Evolutionary conservation across 495 filamentous ascomycete species (phyloP).

Genomic region (Friedmanniomyces endolithicus): DNA sequence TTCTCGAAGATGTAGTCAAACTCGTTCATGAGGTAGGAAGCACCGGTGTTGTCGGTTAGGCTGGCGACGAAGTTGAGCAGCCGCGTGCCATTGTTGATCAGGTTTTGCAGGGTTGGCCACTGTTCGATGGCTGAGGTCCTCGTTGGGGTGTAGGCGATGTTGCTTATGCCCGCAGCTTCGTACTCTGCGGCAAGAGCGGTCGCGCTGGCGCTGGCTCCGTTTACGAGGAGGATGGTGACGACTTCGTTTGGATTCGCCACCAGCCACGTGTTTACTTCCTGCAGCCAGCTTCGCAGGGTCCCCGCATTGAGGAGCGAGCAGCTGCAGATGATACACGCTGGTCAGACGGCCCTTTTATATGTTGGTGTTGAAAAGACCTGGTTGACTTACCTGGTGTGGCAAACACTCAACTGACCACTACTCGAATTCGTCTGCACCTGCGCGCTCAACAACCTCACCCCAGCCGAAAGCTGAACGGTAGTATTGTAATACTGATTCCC

Average conservation of each 20-base stretch:
- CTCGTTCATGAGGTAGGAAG: constrained; percentile 31
- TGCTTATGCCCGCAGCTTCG: constrained; percentile 21
- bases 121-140: constrained; percentile 1
- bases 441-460: constrained; percentile 28
- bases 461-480: constrained; percentile 29
- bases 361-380: background rate
- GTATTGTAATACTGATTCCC: constrained; percentile 32
- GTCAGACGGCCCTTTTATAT: background rate
- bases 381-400: constrained; percentile 20
- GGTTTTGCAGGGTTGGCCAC: constrained; percentile 29
- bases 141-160: constrained; percentile 25
- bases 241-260: constrained; percentile 30
- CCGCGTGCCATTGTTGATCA: constrained; percentile 28
- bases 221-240: constrained; percentile 32
- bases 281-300: constrained; percentile 24
- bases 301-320: constrained; percentile 30
- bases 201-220: constrained; percentile 24
- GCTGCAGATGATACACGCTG: background rate
- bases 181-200: constrained; percentile 18
- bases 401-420: constrained; percentile 26
- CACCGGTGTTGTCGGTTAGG: constrained; percentile 15
- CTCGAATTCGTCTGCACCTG: constrained; percentile 26
- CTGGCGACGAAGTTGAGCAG: constrained; percentile 29
- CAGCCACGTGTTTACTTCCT: constrained; percentile 28
- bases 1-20: constrained; percentile 33